Evolutionary conservation across 1,139 yeast genomes (phyloP).

Genomic region (Lodderomyces elongisporus): DNA sequence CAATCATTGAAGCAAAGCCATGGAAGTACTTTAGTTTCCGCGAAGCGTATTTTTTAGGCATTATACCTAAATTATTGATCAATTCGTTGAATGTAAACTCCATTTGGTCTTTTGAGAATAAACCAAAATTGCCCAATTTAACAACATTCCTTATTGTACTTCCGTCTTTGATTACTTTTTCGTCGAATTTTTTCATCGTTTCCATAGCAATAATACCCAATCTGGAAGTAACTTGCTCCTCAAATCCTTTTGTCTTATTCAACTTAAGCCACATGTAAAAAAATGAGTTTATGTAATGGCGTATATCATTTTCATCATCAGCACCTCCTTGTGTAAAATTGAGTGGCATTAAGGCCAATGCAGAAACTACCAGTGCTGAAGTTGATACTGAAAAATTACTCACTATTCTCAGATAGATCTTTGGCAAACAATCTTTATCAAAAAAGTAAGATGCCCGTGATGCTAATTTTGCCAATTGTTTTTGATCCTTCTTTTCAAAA

Average conservation of each 20-base stretch:
- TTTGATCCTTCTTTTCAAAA: constrained; percentile 40
- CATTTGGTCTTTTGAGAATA: constrained; percentile 60
- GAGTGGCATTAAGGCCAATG: constrained; percentile 53
- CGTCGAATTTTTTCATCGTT: constrained; percentile 27
- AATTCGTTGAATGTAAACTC: constrained; percentile 53
- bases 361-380: constrained; percentile 53
- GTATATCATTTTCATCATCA: constrained; percentile 34
- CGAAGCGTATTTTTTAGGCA: constrained; percentile 35
- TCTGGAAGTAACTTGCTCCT: constrained; percentile 61
- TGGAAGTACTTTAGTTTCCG: constrained; percentile 43
- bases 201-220: constrained; percentile 60
- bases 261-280: constrained; percentile 73
- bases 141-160: constrained; percentile 12
- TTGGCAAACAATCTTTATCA: constrained; percentile 32
- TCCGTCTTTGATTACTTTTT: constrained; percentile 21
- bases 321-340: constrained; percentile 20
- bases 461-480: constrained; percentile 41
- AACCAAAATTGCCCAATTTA: constrained; percentile 43
- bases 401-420: constrained; percentile 33
- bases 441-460: constrained; percentile 46
- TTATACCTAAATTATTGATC: constrained; percentile 48
- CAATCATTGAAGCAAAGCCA: constrained; percentile 58
- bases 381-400: constrained; percentile 54
- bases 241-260: constrained; percentile 54
- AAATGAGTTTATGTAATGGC: constrained; percentile 58